phyloP scores from a whole-genome alignment of 768 basidiomycete genomes.

The Astraeus odoratus region DNA sequence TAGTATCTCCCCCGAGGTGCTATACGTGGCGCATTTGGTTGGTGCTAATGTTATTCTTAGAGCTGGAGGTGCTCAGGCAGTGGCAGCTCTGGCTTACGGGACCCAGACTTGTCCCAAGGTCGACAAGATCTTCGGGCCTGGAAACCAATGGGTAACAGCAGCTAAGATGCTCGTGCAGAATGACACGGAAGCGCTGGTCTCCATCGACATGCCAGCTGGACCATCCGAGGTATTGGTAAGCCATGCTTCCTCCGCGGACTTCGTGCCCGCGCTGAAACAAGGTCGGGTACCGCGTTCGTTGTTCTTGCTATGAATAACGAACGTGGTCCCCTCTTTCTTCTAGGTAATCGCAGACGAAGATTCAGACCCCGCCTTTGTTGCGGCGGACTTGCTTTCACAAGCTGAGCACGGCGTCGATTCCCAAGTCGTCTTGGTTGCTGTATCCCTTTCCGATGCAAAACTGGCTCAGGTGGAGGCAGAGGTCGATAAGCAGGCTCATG shows the following conservation, averaged over 20 bases:
- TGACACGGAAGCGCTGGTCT: slow-evolving; percentile 92
- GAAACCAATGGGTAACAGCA: slow-evolving; percentile 99
- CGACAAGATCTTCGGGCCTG: slow-evolving; percentile 98
- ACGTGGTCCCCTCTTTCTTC: slow-evolving; percentile 10
- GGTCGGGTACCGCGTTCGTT: slow-evolving; percentile 48
- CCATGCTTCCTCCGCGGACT: slow-evolving; percentile 41
- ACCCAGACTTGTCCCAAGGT: slow-evolving; percentile 94
- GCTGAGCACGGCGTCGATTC: slow-evolving; percentile 98
- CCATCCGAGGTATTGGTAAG: slow-evolving; percentile 92
- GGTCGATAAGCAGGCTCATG: slow-evolving; percentile 81
- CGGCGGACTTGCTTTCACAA: slow-evolving; percentile 94
- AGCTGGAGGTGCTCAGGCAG: slow-evolving; percentile 94
- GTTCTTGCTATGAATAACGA: slow-evolving; percentile 30
- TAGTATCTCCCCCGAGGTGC: slow-evolving; percentile 90
- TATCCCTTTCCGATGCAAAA: slow-evolving; percentile 55
- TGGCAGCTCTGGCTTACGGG: slow-evolving; percentile 95
- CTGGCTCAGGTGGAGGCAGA: slow-evolving; percentile 75
- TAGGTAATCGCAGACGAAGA: slow-evolving; percentile 93
- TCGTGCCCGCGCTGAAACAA: slow-evolving; percentile 53
- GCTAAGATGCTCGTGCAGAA: slow-evolving; percentile 99
- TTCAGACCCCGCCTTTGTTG: slow-evolving; percentile 83
- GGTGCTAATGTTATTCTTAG: slow-evolving; percentile 88
- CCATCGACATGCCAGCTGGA: slow-evolving; percentile 99
- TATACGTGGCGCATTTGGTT: slow-evolving; percentile 90
- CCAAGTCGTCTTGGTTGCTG: slow-evolving; percentile 89